Evolutionary conservation across 805 yeast genomes (phyloP).

Genomic region (Ogataea saltuana): DNA sequence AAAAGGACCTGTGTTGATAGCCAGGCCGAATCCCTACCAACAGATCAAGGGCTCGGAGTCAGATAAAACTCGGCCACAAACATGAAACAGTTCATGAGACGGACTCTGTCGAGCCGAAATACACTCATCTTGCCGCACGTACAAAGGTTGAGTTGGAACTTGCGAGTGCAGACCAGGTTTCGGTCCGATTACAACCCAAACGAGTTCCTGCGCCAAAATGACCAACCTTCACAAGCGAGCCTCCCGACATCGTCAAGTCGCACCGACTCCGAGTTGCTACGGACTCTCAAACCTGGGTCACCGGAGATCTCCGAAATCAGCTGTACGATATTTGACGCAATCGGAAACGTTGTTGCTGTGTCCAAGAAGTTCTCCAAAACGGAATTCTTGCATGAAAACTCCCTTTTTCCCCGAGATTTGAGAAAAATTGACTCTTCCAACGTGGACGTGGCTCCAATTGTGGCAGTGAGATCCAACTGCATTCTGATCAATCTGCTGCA

Average conservation of each 20-base stretch:
- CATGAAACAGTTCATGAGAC: conserved; percentile 2
- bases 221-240: background rate
- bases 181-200: background rate
- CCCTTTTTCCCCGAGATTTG: conserved; percentile 81
- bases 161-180: conserved; percentile 4
- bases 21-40: too few relatives aligned
- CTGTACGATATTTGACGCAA: conserved; percentile 76
- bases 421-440: conserved; percentile 76
- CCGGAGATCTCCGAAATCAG: conserved; percentile 58
- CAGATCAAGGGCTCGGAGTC: background rate
- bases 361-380: conserved; percentile 74
- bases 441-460: conserved; percentile 84
- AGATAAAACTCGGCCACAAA: too few relatives aligned
- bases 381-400: conserved; percentile 67
- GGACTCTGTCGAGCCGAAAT: background rate
- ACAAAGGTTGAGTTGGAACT: background rate
- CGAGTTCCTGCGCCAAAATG: background rate
- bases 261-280: conserved; percentile 17
- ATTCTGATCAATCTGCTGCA: conserved; percentile 81
- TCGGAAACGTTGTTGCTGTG: conserved; percentile 69
- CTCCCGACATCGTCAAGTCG: background rate
- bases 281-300: conserved; percentile 41
- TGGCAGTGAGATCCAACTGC: conserved; percentile 75
- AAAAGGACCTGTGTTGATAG: too few relatives aligned
- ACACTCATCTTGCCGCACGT: background rate